These are phyloP conservation scores for Phaseolus lunatus DNA, from an alignment of 306 rosid species.

Conservation along the genomic window DNA sequence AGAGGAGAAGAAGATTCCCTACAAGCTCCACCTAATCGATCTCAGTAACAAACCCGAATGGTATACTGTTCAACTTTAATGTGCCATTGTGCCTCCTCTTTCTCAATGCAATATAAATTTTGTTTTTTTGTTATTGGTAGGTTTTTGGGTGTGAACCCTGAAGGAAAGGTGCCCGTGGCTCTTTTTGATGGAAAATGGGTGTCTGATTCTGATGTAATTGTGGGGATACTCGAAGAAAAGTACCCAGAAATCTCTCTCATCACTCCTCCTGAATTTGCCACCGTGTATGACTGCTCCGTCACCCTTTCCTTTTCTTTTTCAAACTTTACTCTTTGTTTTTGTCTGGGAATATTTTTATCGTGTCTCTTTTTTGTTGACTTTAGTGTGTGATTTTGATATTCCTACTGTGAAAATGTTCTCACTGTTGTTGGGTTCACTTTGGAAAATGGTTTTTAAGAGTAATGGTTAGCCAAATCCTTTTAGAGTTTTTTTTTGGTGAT, in stretches of 20 bases:
- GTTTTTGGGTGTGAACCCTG: slow-evolving; percentile 79
- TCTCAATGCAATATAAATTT: background rate
- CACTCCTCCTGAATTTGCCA: slow-evolving; percentile 69
- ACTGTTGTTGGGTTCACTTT: background rate
- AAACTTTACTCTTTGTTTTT: background rate
- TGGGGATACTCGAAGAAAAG: slow-evolving; percentile 71
- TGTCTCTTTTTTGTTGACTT: slow-evolving; percentile 10
- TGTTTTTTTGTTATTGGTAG: slow-evolving; percentile 46
- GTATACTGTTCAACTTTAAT: slow-evolving; percentile 37
- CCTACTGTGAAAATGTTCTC: background rate
- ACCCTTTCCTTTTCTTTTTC: slow-evolving; percentile 26
- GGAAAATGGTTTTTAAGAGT: background rate
- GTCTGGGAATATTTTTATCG: background rate
- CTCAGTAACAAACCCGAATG: slow-evolving; percentile 74
- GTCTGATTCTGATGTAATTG: slow-evolving; percentile 88
- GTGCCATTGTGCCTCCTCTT: background rate
- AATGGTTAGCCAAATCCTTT: background rate
- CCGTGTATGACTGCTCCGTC: slow-evolving; percentile 62
- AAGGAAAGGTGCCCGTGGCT: slow-evolving; percentile 84
- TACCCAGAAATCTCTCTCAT: slow-evolving; percentile 70
- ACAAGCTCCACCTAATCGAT: slow-evolving; percentile 63
- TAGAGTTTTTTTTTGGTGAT: background rate
- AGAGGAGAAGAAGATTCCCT: slow-evolving; percentile 82
- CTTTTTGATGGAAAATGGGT: slow-evolving; percentile 86
- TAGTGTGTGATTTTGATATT: background rate